These are phyloP conservation scores for Rhododendron ferrugineum DNA, from an alignment of 148 eudicot genomes.

Conservation along the genomic window DNA sequence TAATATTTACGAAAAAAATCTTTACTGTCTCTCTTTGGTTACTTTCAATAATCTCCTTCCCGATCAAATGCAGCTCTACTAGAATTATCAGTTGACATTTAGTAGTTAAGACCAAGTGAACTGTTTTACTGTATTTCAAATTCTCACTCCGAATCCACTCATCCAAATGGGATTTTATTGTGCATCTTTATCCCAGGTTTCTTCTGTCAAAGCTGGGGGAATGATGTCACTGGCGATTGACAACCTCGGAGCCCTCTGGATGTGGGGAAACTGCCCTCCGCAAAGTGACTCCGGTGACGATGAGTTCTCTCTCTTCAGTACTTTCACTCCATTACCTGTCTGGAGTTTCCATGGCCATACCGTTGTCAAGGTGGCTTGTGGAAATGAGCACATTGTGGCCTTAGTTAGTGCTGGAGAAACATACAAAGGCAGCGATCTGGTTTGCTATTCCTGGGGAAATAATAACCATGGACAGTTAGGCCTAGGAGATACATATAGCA, in stretches of 20 bases:
- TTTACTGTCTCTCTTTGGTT: background rate
- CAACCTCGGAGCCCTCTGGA: constrained; percentile 68
- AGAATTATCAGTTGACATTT: background rate
- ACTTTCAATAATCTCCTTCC: background rate
- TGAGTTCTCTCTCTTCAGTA: constrained; percentile 33
- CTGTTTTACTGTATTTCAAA: background rate
- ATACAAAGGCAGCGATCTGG: constrained; percentile 45
- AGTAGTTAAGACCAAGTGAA: background rate
- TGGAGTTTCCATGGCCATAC: constrained; percentile 69
- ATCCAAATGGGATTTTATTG: background rate
- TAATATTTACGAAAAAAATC: background rate
- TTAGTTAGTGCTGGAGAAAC: constrained; percentile 64
- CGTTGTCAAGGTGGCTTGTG: constrained; percentile 92
- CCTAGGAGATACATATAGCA: constrained; percentile 61
- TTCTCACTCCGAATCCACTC: background rate
- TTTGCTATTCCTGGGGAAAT: constrained; percentile 83
- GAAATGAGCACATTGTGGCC: constrained; percentile 80
- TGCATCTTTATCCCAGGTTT: constrained; percentile 34
- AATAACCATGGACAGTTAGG: constrained; percentile 82
- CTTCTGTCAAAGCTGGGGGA: constrained; percentile 77
- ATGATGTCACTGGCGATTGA: constrained; percentile 92
- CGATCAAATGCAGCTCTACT: background rate
- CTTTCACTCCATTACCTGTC: constrained; percentile 45
- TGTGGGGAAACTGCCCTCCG: constrained; percentile 86
- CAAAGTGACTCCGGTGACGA: constrained; percentile 32